Base-by-base conservation (phyloP, 1,284 basidiomycete species). In the Cryptococcus depauperatus region DNA sequence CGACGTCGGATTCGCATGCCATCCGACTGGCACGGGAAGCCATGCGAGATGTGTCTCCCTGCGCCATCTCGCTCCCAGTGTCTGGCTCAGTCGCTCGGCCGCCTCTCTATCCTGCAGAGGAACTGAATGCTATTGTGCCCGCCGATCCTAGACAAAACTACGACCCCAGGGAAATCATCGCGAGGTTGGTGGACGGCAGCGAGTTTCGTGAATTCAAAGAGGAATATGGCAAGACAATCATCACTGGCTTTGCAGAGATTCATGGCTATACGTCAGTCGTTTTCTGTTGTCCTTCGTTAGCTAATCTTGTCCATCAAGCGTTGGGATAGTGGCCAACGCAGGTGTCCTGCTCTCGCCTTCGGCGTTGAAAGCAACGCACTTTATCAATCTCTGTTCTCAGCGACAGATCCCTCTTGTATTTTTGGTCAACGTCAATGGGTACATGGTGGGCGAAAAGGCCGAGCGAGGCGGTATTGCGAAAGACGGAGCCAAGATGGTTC, bases 401-500 rank as follows among this genome's bases (percentile, higher is more conserved):
- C 77, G 91, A 16, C 78, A 79, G 57, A 89, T 93, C 42, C 91
- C 92, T 0, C 73, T 96, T 8, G 75, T 96, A 21, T 96, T 95
- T 76, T 76, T 96, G 34, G 90, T 95, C 43, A 96, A 96, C 63
- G 88, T 95, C 10, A 89, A 42, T 26, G 83, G 86, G 13, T 93
- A 93, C 64, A 92, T 93, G 89, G 89, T 95, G 7, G 89, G 89
- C 14, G 88, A 87, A 28, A 91, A 90, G 58, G 90, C 90, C 22
- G 90, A 95, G 72, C 79, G 79, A 52, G 85, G 86, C n/a, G 91
- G 91, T 2, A 96, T 96, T 56, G 91, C 91, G 13, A 95, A 95
- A 72, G 90, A 96, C 64, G 91, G 91, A 25, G 91, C 91, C 14
- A 96, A 96, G 77, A 93, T 96, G 88, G 91, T 96, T 48, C 81